Base-by-base conservation (phyloP, 1,284 basidiomycete genomes). In the Rhizoctonia solani region DNA sequence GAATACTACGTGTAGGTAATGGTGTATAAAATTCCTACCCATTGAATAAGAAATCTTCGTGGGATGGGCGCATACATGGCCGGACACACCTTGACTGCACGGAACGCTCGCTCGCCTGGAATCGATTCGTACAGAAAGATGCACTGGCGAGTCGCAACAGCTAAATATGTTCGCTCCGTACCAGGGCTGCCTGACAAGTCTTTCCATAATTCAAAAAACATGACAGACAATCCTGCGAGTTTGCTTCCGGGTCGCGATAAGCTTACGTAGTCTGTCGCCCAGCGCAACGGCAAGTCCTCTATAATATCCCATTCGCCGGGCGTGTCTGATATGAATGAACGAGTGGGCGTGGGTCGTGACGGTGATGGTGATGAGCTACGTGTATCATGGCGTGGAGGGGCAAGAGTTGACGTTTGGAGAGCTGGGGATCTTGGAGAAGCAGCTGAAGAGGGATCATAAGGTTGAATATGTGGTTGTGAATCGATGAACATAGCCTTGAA, bases 261-360 rank as follows among this genome's bases (percentile, higher is more conserved):
- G 0, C 89, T 85, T 2, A 90, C 87, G 73, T 84, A 92, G 74
- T 92, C 90, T 0, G 87, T 88, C 16, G 89, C 88, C 90, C 90
- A 92, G 41, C 87, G 83, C 54, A 92, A 71, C 8, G 89, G 87
- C 14, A 89, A 76, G 67, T 91, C 89, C 13, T 92, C 88, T 1
- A 92, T 79, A 16, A 90, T 72, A 74, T 92, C 89, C 89, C 89
- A 91, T 9, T 77, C 75, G 3, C 83, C 81, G 41, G 87, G 86
- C 39, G 78, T 75, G 32, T 66, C 53, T 16, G 52, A 34, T 27
- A 37, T 8, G 34, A 56, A 37, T 8, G 71, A 69, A 11, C 32
- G 68, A 25, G 69, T 42, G 16, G 23, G 46, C n/a, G n/a, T n/a
- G n/a, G n/a, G n/a, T n/a, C n/a, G 34, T 39, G 37, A 39, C 19